These are phyloP conservation scores for Akanthomyces lecanii DNA, from an alignment of 2,329 filamentous ascomycete species.

Conservation along the genomic window DNA sequence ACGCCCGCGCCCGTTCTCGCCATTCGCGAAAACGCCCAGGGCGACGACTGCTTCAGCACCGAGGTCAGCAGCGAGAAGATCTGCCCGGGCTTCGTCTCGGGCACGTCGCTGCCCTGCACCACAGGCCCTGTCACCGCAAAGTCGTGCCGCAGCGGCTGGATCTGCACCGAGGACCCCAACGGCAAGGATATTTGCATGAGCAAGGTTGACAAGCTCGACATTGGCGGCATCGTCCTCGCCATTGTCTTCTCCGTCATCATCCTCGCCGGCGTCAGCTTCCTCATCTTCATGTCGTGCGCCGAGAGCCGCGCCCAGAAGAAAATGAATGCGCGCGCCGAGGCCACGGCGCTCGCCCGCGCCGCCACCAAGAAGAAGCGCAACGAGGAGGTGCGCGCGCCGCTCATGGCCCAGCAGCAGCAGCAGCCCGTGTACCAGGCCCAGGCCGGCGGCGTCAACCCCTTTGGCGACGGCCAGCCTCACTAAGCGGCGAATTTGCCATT, in stretches of 20 bases:
- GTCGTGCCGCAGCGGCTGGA: slow-evolving; percentile 40
- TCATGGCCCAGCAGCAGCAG: slow-evolving; percentile 28
- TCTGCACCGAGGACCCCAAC: slow-evolving; percentile 39
- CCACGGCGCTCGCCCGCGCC: slow-evolving; percentile 46
- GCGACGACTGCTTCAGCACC: slow-evolving; percentile 34
- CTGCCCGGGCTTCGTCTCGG: slow-evolving; percentile 39
- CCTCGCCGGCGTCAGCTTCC: slow-evolving; percentile 33
- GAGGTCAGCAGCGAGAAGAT: slow-evolving; percentile 31
- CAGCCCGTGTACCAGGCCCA: slow-evolving; percentile 20
- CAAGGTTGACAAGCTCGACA: slow-evolving; percentile 36
- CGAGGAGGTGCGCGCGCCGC: slow-evolving; percentile 31
- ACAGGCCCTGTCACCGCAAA: slow-evolving; percentile 31
- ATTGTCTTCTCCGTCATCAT: slow-evolving; percentile 43
- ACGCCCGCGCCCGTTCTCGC: slow-evolving; percentile 17
- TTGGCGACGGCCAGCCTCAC: slow-evolving; percentile 32
- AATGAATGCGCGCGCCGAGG: slow-evolving; percentile 43
- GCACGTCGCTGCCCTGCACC: slow-evolving; percentile 37
- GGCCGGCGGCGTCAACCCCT: slow-evolving; percentile 29
- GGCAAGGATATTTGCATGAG: slow-evolving; percentile 39
- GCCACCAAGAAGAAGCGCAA: slow-evolving; percentile 41
- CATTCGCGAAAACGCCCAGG: slow-evolving; percentile 16
- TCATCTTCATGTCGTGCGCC: slow-evolving; percentile 50
- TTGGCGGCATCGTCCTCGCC: slow-evolving; percentile 44
- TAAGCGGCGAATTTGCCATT: background rate
- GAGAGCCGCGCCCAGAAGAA: slow-evolving; percentile 44